Base-by-base conservation (phyloP, 768 basidiomycete genomes). In the Lactifluus echinatus region DNA sequence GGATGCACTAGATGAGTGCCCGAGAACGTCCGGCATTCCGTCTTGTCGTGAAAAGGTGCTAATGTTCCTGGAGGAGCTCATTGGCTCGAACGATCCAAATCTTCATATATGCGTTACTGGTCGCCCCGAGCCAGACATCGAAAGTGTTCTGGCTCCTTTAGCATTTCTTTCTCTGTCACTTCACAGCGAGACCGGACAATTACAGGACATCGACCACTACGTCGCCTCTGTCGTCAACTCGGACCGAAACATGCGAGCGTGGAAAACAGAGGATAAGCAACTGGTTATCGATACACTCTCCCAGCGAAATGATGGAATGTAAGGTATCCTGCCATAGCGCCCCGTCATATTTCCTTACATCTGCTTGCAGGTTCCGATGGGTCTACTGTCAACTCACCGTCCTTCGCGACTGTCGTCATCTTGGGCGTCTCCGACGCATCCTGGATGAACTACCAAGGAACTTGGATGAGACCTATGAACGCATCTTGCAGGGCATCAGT, bases 1-100 rank as follows among this genome's bases (percentile, higher is more conserved):
- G 8, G 55, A 56, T n/a, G 55, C 49, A 8, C 55, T 56, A 8
- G 55, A 56, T 17, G 55, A 56, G 31, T 50, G 48, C 15, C 49
- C 55, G 1, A 33, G 19, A 2, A 23, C 33, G 0, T 50, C 55
- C 15, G 28, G 23, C 11, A 40, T 48, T 4, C 49, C 42, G 15
- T 56, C 55, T n/a, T 48, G 48, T 1, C 55, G 55, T 23, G 29
- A 50, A 28, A 39, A 50, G 12, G 55, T 56, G 8, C 28, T 56
- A 12, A 19, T 36, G 0, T n/a, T 56, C 3, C n/a, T 56, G 19
- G 21, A 44, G 7, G 55, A 56, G 6, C 42, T 56, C 19, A 48
- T 34, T 24, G 24, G 14, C 6, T 33, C 42, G 8, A 31, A 17
- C 14, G 40, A 36, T 26, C 42, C 39, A 2, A 50, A 50, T 39